phyloP scores from a whole-genome alignment of 2,329 filamentous ascomycete genomes.

The Colletotrichum neosansevieriae region DNA sequence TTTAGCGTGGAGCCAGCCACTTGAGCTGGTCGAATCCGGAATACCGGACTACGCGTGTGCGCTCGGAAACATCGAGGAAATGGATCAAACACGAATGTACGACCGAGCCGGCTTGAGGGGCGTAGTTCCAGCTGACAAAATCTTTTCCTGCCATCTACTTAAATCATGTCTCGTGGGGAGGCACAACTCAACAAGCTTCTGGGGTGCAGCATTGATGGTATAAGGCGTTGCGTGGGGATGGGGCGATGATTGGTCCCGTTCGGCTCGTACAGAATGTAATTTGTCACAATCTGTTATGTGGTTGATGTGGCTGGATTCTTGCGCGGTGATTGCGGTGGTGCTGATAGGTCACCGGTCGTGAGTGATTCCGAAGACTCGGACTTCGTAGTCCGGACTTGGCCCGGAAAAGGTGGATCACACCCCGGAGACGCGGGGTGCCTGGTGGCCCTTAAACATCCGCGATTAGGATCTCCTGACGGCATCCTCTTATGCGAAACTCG shows the following conservation, averaged over 20 bases:
- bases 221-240: neutral
- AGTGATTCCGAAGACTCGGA: constrained; percentile 27
- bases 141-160: neutral
- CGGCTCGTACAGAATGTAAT: neutral
- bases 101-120: too few species aligned
- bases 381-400: neutral
- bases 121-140: neutral
- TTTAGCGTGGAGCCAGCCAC: constrained; percentile 1
- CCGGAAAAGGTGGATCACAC: constrained; percentile 12
- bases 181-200: neutral
- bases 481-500: neutral
- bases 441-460: neutral
- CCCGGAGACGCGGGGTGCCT: neutral
- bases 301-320: neutral
- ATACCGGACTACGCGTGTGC: neutral
- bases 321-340: neutral
- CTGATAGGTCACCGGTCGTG: neutral
- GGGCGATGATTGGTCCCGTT: neutral
- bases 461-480: neutral
- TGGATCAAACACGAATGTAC: neutral
- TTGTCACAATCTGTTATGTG: neutral
- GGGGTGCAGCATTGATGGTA: neutral
- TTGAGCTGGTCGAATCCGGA: neutral
- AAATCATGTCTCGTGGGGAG: neutral
- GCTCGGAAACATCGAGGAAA: neutral